Evolutionary conservation across 345 rosid genomes (phyloP).

Genomic region (Limnanthes douglasii): DNA sequence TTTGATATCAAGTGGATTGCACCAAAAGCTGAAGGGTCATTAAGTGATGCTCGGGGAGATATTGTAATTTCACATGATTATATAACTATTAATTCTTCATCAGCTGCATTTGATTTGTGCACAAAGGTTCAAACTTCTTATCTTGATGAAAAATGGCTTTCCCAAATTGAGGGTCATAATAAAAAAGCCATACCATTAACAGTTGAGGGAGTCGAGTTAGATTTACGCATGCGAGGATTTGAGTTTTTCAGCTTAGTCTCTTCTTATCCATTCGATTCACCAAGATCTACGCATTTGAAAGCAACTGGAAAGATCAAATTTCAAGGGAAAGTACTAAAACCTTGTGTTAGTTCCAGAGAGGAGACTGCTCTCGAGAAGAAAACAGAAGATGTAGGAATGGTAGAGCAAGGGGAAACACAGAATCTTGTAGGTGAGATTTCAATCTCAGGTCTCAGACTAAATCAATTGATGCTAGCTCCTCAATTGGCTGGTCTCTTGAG

Average conservation of each 20-base stretch:
- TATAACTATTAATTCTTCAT: slow-evolving; percentile 65
- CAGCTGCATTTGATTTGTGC: slow-evolving; percentile 76
- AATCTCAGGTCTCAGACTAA: slow-evolving; percentile 76
- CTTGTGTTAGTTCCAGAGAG: slow-evolving; percentile 14
- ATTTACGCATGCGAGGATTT: slow-evolving; percentile 90
- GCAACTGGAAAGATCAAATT: slow-evolving; percentile 90
- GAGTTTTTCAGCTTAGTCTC: slow-evolving; percentile 84
- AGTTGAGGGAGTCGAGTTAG: slow-evolving; percentile 88
- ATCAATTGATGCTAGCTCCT: slow-evolving; percentile 90
- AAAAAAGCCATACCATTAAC: slow-evolving; percentile 39
- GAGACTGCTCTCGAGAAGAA: slow-evolving; percentile 15
- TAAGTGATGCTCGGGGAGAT: slow-evolving; percentile 95
- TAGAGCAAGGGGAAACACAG: slow-evolving; percentile 15
- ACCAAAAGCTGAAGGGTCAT: slow-evolving; percentile 96
- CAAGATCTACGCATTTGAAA: slow-evolving; percentile 83
- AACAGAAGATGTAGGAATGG: slow-evolving; percentile 13
- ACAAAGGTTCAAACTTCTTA: slow-evolving; percentile 69
- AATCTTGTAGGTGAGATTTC: slow-evolving; percentile 77
- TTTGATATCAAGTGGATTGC: slow-evolving; percentile 95
- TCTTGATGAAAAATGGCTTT: slow-evolving; percentile 36
- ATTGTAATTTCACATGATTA: slow-evolving; percentile 81
- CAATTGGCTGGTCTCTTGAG: slow-evolving; percentile 72
- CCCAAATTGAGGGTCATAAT: slow-evolving; percentile 21
- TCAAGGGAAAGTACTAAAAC: slow-evolving; percentile 57
- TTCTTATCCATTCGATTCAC: slow-evolving; percentile 87